phyloP scores from a whole-genome alignment of 73 alveolate genomes.

The Breviolum minutum region DNA sequence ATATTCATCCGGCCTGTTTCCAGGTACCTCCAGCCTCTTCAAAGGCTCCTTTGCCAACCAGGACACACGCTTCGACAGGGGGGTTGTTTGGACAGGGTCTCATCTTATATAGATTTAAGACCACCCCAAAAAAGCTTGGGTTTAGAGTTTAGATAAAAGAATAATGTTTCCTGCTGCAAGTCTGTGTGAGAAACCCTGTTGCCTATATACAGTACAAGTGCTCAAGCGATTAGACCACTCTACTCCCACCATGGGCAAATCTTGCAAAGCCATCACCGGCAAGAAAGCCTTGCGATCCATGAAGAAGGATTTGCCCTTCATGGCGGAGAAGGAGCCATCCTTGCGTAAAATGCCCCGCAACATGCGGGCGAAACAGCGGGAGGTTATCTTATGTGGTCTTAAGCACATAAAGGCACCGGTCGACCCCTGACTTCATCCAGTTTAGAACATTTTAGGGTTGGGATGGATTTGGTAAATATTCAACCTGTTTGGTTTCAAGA shows the following conservation, averaged over 20 bases:
- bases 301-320: not conserved
- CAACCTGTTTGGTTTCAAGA: too few species aligned
- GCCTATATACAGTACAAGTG: not conserved
- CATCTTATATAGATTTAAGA: too few species aligned
- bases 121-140: not conserved
- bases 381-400: not conserved
- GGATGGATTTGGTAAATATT: too few species aligned
- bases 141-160: not conserved
- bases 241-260: too few species aligned
- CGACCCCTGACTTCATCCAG: not conserved
- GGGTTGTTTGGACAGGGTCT: too few species aligned
- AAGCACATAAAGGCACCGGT: not conserved
- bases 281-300: not conserved
- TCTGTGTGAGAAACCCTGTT: not conserved
- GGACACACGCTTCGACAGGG: too few species aligned
- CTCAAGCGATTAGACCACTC: too few species aligned
- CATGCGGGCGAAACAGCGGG: constrained; percentile 24
- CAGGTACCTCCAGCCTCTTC: too few species aligned
- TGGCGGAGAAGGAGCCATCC: not conserved
- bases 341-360: not conserved
- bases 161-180: not conserved
- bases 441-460: too few species aligned
- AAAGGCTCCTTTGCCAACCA: too few species aligned
- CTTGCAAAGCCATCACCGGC: not conserved
- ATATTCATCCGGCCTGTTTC: too few species aligned